Conservation (phyloP, 2,329 filamentous ascomycete species). For the Dactylellina sp. region DNA sequence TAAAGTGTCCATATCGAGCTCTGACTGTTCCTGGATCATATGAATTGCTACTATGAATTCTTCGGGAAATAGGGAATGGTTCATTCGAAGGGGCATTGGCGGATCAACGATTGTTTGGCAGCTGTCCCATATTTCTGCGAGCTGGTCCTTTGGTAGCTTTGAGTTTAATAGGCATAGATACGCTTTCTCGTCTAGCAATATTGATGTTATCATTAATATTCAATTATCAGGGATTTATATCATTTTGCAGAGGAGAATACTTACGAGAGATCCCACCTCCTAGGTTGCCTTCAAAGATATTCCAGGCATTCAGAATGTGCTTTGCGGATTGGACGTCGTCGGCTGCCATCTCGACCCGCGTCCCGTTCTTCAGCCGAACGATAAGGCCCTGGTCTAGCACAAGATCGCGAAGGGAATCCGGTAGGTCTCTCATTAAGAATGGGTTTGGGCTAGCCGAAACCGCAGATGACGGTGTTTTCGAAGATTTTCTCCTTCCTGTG, state of each 20-base stretch:
- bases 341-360: conserved; percentile 35
- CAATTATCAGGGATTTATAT: too few relatives aligned
- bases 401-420: conserved; percentile 38
- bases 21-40: conserved; percentile 30
- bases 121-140: conserved; percentile 51
- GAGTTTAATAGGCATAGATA: conserved; percentile 50
- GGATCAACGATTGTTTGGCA: conserved; percentile 52
- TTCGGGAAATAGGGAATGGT: conserved; percentile 46
- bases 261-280: conserved; percentile 52
- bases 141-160: conserved; percentile 48
- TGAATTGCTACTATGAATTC: conserved; percentile 50
- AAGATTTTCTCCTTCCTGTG: conserved; percentile 35
- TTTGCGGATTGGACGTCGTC: conserved; percentile 52
- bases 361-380: conserved; percentile 33
- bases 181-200: conserved; percentile 38
- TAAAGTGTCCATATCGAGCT: conserved; percentile 40
- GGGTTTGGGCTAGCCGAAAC: conserved; percentile 46
- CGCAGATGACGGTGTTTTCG: conserved; percentile 36
- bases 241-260: too few relatives aligned
- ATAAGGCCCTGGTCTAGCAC: conserved; percentile 49
- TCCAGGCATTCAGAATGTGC: conserved; percentile 51
- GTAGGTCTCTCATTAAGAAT: conserved; percentile 44
- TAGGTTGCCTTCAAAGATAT: conserved; percentile 51
- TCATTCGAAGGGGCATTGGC: conserved; percentile 45
- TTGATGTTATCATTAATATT: not conserved